Base-by-base conservation (phyloP, 23 red algal species). In the Gracilaria gracilis region DNA sequence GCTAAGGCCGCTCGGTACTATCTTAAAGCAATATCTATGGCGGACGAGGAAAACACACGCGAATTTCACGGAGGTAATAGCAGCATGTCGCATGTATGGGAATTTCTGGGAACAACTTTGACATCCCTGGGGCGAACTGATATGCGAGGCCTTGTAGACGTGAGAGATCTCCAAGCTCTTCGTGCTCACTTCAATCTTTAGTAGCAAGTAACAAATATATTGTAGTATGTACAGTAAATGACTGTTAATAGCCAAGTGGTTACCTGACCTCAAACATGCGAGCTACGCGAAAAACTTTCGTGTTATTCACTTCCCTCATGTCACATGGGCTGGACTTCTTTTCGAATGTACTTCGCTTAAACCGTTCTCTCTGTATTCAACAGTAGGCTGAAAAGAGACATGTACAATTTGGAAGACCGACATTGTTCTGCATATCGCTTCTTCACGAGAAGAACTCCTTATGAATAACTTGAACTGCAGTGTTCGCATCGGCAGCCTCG, bases 51-150 rank as follows among this genome's bases (percentile, higher is more conserved):
- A 38, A 31, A 70, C 0, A 47, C 62, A 8, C 9, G 14, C 47
- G 21, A 36, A 23, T 82, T 50, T 33, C 15, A 61, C 54, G 34
- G 35, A 51, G 49, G 76, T 24, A 61, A 93, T 9, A 61, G 40
- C 21, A 79, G 55, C 73, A 89, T 89, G 82, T 39, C 57, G 14
- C 95, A 97, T 50, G 95, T 97, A 32, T 98, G 96, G 96, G 79
- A 69, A 27, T 98, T 95, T 89, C 59, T 98, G 80, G 64, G 96
- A 49, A 94, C 93, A 29, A 67, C 69, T 35, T 72, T 93, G 28
- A 85, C 93, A 54, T 84, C 93, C 27, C 59, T 94, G 57, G 65
- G 73, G 12, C 91, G 89, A 19, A 62, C 72, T 53, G 93, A 98
- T 62, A 48, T 98, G 40, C 83, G 93, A 31, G 51, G 62, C 38